Conservation (phyloP, 345 rosid species). For the Adansonia digitata region DNA sequence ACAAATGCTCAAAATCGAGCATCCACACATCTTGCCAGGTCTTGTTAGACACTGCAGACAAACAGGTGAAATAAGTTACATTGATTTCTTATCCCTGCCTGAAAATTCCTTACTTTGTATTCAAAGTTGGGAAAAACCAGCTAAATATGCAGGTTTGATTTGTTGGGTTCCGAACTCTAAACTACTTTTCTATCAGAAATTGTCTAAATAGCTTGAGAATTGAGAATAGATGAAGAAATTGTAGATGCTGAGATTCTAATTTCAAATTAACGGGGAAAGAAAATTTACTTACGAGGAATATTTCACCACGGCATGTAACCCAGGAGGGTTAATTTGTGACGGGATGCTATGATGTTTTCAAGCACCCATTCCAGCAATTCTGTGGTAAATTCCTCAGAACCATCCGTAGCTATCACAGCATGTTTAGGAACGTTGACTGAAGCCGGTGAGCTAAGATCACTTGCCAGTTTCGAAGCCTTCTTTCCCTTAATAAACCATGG, state of each 20-base stretch:
- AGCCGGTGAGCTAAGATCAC: conserved; percentile 22
- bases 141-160: too few relatives aligned
- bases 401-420: conserved; percentile 48
- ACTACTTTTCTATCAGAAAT: too few relatives aligned
- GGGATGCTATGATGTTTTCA: conserved; percentile 27
- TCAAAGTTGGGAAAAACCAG: too few relatives aligned
- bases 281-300: conserved; percentile 46
- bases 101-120: too few relatives aligned
- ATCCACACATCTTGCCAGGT: conserved; percentile 41
- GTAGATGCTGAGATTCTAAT: too few relatives aligned
- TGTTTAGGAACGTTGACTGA: conserved; percentile 18
- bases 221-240: too few relatives aligned
- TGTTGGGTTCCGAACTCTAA: too few relatives aligned
- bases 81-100: too few relatives aligned
- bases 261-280: too few relatives aligned
- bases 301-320: conserved; percentile 56
- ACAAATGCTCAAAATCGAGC: conserved; percentile 33
- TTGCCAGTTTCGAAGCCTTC: conserved; percentile 10
- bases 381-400: conserved; percentile 33
- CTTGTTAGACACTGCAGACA: conserved; percentile 38
- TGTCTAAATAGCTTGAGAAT: too few relatives aligned
- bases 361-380: conserved; percentile 47
- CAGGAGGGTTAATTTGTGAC: conserved; percentile 35
- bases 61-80: too few relatives aligned
- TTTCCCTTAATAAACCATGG: conserved; percentile 5